Evolutionary conservation across 192 early-diverging fungal species (phyloP).

Genomic region (Backusella psychrophila): DNA sequence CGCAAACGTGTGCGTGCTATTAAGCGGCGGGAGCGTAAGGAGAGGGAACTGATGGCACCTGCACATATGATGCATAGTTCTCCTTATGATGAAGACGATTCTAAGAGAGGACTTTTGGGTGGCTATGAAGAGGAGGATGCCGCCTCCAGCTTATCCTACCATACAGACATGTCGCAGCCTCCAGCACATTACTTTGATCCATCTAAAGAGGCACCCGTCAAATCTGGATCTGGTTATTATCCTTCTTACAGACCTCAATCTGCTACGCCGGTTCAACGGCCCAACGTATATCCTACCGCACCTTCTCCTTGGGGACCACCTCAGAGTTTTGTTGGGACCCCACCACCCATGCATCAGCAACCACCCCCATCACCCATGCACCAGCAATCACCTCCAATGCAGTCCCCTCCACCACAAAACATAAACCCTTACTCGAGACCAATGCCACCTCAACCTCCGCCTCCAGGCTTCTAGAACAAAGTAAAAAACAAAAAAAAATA

Average conservation of each 20-base stretch:
- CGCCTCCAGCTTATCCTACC: slow-evolving; percentile 8
- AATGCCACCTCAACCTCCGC: not conserved
- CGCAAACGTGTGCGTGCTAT: slow-evolving; percentile 69
- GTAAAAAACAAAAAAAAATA: not conserved
- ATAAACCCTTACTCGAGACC: not conserved
- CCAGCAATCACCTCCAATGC: not conserved
- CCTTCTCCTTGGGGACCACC: slow-evolving; percentile 9
- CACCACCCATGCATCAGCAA: not conserved
- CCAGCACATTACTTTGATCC: slow-evolving; percentile 38
- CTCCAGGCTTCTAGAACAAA: slow-evolving; percentile 4
- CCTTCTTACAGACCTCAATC: slow-evolving; percentile 32
- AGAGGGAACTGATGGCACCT: slow-evolving; percentile 28
- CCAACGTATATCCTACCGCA: not conserved
- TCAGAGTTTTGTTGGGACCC: not conserved
- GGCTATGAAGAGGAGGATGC: slow-evolving; percentile 44
- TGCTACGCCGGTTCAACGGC: not conserved
- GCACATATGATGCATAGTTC: slow-evolving; percentile 9
- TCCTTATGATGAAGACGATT: slow-evolving; percentile 16
- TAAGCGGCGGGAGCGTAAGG: slow-evolving; percentile 65
- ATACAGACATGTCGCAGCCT: not conserved
- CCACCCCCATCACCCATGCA: not conserved
- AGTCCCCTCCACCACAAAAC: not conserved
- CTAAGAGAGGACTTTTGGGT: not conserved
- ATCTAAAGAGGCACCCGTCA: slow-evolving; percentile 34
- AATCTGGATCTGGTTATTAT: slow-evolving; percentile 30